A percentile compares a stretch with the other conserved stretches of the same genome.
These are phyloP conservation scores for Dissophora globulifera DNA, from an alignment of 192 early-diverging fungal genomes.

Conservation along the genomic window DNA sequence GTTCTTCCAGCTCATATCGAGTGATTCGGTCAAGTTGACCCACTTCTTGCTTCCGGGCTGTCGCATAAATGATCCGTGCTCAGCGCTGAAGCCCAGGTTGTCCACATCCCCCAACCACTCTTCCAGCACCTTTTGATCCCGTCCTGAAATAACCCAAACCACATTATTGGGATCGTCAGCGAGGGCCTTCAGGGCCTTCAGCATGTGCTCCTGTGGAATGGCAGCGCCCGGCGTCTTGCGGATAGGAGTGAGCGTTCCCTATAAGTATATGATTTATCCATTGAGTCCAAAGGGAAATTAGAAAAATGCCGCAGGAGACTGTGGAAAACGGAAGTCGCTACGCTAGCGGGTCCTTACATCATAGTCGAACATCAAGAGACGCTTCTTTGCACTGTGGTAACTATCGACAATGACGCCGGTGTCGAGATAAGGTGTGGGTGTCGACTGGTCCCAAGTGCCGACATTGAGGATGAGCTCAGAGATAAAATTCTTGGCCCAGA, in stretches of 20 bases:
- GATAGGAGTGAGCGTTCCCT: conserved; percentile 95
- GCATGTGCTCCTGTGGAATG: conserved; percentile 84
- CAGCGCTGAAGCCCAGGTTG: conserved; percentile 87
- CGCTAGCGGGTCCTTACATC: conserved; percentile 63
- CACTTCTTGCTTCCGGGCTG: conserved; percentile 79
- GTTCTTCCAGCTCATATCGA: conserved; percentile 93
- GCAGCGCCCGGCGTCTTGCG: conserved; percentile 84
- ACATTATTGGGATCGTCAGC: conserved; percentile 83
- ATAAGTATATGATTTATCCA: conserved; percentile 10
- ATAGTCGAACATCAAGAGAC: conserved; percentile 95
- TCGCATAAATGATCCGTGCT: conserved; percentile 95
- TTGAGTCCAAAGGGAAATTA: not conserved
- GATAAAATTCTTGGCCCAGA: conserved; percentile 89
- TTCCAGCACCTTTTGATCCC: conserved; percentile 86
- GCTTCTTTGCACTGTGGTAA: conserved; percentile 71
- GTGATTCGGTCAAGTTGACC: conserved; percentile 75
- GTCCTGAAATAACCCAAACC: conserved; percentile 92
- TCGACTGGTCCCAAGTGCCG: conserved; percentile 56
- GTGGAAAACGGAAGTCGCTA: not conserved
- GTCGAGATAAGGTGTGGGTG: conserved; percentile 58
- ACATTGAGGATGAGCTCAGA: conserved; percentile 72
- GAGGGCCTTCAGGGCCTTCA: conserved; percentile 74
- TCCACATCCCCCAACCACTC: conserved; percentile 84
- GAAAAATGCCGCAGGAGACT: not conserved
- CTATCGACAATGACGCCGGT: conserved; percentile 40